Conservation (phyloP, 306 rosid genomes). For the Fragaria ananassa region DNA sequence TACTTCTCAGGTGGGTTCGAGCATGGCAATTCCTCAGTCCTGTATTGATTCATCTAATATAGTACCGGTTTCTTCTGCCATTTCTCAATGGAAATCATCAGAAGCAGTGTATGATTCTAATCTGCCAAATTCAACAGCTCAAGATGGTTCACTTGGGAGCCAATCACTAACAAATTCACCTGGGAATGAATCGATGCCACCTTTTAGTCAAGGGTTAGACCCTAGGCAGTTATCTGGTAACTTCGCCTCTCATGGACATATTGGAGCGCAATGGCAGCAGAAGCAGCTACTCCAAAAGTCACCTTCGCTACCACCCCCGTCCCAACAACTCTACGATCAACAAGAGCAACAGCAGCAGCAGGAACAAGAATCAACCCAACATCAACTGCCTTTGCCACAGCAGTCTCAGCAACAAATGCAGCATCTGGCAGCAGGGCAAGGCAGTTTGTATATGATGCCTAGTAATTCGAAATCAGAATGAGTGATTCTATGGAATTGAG, state of each 20-base stretch:
- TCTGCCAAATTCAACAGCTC: constrained; percentile 43
- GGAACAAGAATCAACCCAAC: constrained; percentile 52
- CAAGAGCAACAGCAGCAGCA: constrained; percentile 44
- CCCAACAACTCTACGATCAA: constrained; percentile 57
- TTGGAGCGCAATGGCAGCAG: constrained; percentile 68
- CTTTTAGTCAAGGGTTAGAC: constrained; percentile 56
- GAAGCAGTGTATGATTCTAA: constrained; percentile 56
- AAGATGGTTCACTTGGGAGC: constrained; percentile 50
- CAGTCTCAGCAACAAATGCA: constrained; percentile 67
- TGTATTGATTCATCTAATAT: constrained; percentile 46
- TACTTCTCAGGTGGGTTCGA: constrained; percentile 45
- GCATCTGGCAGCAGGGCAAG: constrained; percentile 61
- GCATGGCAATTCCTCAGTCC: constrained; percentile 48
- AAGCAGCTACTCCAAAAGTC: constrained; percentile 52
- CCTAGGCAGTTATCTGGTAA: constrained; percentile 57
- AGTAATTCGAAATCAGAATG: constrained; percentile 70
- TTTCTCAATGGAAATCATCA: constrained; percentile 66
- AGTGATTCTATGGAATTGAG: constrained; percentile 48
- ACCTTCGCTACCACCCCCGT: constrained; percentile 36
- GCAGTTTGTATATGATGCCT: constrained; percentile 52
- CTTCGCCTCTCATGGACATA: constrained; percentile 66
- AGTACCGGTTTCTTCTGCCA: constrained; percentile 44
- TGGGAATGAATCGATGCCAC: constrained; percentile 51
- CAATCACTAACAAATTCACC: constrained; percentile 51
- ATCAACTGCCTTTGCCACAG: constrained; percentile 41